Evolutionary conservation across 225 moss, liverwort and hornwort genomes (phyloP), one percentile per base, ranked within the genome.

Genomic region (Marchantia paleacea): DNA sequence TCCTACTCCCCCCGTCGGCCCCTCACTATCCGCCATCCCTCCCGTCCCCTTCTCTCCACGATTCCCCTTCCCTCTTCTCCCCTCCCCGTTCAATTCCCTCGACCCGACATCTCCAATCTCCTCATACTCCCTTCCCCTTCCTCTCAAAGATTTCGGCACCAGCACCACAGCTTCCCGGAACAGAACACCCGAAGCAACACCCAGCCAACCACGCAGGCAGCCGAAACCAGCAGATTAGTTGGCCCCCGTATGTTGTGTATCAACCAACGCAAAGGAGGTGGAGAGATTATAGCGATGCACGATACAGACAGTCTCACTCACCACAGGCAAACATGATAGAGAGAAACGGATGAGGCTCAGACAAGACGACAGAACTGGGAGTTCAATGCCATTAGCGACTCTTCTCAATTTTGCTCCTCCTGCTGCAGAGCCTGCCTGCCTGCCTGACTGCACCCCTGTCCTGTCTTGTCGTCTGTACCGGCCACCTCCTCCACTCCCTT

Each of bases 1-100:
- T 65, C 65, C 63, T 63, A 14, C 65, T 11, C 20, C 73, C 51
- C 60, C 74, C 28, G 55, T 28, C 29, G 74, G 74, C 53, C 77
- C 77, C 77, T 77, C 77, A 47, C 39, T 63, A 20, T 77, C 77
- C 77, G 77, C 77, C 77, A 77, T 77, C 55, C 74, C 74, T 15
- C 12, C 74, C 20, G 22, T 73, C 16, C 73, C 73, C 25, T 54
- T 28, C 73, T 7, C 52, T 26, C 53, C 26, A 22, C 26, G 50
- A 3, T 25, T n/a, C 11, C 1, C 52, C 54, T 53, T 0, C 57
- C 75, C 30, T 72, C 31, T 10, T 54, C 53, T 4, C 52, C 70
- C 73, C 31, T 20, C 16, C n/a, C 52, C 54, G 51, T 64, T 76
- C 75, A 76, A 76, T 76, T 60, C 75, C 75, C 75, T 76, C 75